phyloP scores from a whole-genome alignment of 2,329 filamentous ascomycete genomes.

The Trichophyton rubrum region DNA sequence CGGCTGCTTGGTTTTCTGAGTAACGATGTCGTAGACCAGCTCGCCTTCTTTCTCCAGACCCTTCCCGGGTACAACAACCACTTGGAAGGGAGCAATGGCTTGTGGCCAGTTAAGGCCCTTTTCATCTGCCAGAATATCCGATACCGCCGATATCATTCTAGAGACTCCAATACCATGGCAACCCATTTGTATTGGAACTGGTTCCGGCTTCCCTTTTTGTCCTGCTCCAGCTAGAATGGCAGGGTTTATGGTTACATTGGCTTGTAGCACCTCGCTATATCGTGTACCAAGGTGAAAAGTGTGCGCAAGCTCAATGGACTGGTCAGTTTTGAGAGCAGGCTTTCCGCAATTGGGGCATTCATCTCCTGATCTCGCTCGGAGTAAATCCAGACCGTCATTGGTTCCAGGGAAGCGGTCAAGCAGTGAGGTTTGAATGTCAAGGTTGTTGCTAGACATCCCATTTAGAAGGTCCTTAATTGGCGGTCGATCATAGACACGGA shows the following conservation, averaged over 20 bases:
- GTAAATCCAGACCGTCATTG: constrained; percentile 45
- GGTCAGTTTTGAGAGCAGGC: constrained; percentile 52
- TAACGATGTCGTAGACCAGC: constrained; percentile 52
- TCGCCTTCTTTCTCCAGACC: constrained; percentile 39
- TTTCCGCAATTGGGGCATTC: constrained; percentile 56
- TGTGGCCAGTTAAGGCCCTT: constrained; percentile 79
- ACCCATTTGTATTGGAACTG: constrained; percentile 70
- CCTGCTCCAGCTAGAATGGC: constrained; percentile 11
- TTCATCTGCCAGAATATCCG: constrained; percentile 58
- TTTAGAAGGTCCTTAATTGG: constrained; percentile 26
- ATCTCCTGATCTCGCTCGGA: constrained; percentile 56
- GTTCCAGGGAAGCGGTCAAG: constrained; percentile 29
- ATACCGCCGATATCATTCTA: constrained; percentile 75
- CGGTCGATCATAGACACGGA: constrained; percentile 28
- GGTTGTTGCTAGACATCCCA: constrained; percentile 12
- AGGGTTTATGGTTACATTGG: constrained; percentile 42
- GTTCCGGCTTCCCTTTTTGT: not conserved
- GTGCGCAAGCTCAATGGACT: constrained; percentile 81
- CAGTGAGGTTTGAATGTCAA: constrained; percentile 23
- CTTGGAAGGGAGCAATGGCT: constrained; percentile 73
- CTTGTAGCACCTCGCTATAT: constrained; percentile 65
- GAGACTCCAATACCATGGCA: constrained; percentile 94
- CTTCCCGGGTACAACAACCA: constrained; percentile 49
- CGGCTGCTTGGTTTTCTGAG: constrained; percentile 14
- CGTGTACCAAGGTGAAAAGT: constrained; percentile 88